phyloP scores from a whole-genome alignment of 129 eudicot genomes.

The Cynara cardunculus region DNA sequence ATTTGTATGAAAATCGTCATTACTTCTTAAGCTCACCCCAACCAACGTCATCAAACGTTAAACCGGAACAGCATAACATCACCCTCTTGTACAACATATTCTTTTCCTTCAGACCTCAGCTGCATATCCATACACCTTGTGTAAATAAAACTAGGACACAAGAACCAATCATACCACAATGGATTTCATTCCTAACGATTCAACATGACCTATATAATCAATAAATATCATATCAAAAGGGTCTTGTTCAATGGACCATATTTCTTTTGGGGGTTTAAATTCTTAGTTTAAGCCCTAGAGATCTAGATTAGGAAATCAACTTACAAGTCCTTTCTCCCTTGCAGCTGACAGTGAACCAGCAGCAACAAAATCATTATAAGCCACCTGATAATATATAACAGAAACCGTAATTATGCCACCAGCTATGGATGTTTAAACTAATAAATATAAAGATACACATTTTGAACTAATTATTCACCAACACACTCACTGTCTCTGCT shows the following conservation, averaged over 20 bases:
- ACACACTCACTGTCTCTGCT: conserved; percentile 83
- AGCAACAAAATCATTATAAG: conserved; percentile 83
- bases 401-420: conserved; percentile 1
- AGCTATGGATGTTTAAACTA: not conserved
- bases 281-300: not conserved
- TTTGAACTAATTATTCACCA: not conserved
- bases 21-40: conserved; percentile 16
- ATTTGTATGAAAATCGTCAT: not conserved
- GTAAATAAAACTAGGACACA: not conserved
- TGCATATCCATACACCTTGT: conserved; percentile 35
- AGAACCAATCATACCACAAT: not conserved
- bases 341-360: conserved; percentile 91
- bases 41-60: conserved; percentile 50
- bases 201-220: too few species aligned
- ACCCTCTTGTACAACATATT: conserved; percentile 89
- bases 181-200: not conserved
- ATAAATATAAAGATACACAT: not conserved
- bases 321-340: conserved; percentile 95
- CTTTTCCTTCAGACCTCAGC: conserved; percentile 96
- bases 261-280: not conserved
- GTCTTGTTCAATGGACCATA: not conserved
- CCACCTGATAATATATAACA: conserved; percentile 51
- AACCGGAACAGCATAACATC: conserved; percentile 95
- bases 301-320: conserved; percentile 26
- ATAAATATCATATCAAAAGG: too few species aligned